Evolutionary conservation across 1,284 basidiomycete genomes (phyloP), one percentile per base, ranked within the genome.

Genomic region (Cystobasidium slooffiae): DNA sequence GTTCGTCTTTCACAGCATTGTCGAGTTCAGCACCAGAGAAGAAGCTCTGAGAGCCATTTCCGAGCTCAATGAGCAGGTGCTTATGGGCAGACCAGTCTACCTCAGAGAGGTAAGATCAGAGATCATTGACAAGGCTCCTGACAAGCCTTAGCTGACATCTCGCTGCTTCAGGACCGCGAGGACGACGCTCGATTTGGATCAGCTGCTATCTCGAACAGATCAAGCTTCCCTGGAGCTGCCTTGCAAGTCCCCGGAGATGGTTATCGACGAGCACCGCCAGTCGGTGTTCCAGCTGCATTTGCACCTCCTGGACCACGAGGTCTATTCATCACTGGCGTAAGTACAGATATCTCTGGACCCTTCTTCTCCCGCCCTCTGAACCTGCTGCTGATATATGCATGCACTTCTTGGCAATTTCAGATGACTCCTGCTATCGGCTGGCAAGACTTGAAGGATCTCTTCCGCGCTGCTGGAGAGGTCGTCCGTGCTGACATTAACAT

Each of bases 371-470:
- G 39, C 46, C 1, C 8, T 79, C 75, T 41, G 73, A 63, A 37
- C 68, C 76, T 37, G 47, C 74, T 93, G 93, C 84, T 87, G 92
- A 77, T 92, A 93, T 37, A 88, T 3, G 31, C 31, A 31, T 31
- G 31, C 31, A n/a, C 12, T 20, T 8, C 43, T 53, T 24, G 41
- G 12, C 53, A 55, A 75, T 67, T 70, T 8, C 79, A 97, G 94
- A 84, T 97, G 24, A 96, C 95, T 0, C 92, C 92, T 80, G 93
- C 94, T 83, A 94, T 94, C 43, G 93, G 93, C 51, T 99, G 96
- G 96, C 96, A 99, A 83, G 96, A 99, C 82, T 86, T 99, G 75
- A 99, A 98, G 82, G 95, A 98, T 82, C 85, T 98, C 43, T 97
- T 98, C 89, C 89, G 95, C 70, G 88, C 91, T 43, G 93, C 95